Evolutionary conservation across 108 stramenopile genomes (phyloP).

Genomic region (Heterococcus sp.): DNA sequence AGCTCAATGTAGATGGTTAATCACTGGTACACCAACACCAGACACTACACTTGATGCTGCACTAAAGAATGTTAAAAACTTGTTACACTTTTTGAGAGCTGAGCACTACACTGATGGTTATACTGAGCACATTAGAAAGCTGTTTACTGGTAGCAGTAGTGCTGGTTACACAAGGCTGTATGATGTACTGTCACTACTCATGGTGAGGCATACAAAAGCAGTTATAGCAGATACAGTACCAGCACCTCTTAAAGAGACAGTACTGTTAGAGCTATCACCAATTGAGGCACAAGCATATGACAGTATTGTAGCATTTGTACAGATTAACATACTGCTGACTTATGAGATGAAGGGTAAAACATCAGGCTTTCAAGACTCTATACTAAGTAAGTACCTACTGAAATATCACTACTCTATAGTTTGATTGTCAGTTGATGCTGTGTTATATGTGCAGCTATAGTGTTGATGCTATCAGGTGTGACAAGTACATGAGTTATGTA

Average conservation of each 20-base stretch:
- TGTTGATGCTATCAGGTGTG: too few relatives aligned
- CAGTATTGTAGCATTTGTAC: not conserved
- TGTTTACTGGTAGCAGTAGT: not conserved
- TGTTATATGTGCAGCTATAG: too few relatives aligned
- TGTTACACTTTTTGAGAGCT: not conserved
- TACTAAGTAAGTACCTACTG: too few relatives aligned
- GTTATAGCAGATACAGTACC: too few relatives aligned
- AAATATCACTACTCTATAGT: too few relatives aligned
- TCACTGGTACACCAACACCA: not conserved
- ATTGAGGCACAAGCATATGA: not conserved
- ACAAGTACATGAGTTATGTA: too few relatives aligned
- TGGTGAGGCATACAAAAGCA: not conserved
- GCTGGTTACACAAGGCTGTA: not conserved
- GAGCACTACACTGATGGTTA: not conserved
- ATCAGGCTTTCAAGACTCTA: not conserved
- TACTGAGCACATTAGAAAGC: not conserved
- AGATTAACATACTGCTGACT: not conserved
- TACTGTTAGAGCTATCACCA: not conserved
- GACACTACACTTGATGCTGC: not conserved
- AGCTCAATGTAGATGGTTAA: not conserved
- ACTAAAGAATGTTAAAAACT: not conserved
- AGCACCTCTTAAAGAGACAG: not conserved
- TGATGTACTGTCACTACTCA: not conserved
- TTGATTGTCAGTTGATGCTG: too few relatives aligned
- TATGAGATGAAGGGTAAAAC: not conserved